Base-by-base conservation (phyloP, 176 grass and related monocot genomes). In the Pontederia crassipes region DNA sequence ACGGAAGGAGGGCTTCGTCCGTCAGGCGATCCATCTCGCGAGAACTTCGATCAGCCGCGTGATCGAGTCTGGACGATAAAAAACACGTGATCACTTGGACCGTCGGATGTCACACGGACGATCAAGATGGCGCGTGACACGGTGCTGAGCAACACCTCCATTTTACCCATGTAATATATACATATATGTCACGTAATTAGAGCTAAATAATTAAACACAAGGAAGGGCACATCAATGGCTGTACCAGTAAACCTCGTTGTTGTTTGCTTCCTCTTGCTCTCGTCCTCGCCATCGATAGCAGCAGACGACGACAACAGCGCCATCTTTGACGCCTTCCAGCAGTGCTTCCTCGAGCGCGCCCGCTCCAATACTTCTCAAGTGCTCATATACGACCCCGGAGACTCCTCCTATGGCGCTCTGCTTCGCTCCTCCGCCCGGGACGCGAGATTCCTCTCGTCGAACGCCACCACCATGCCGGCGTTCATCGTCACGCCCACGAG, bases 371-470 rank as follows among this genome's bases (percentile, higher is more conserved):
- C 17, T 8, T 20, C 28, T 45, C n/a, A 13, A 5, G 13, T 8
- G 8, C 32, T 46, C 4, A 12, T 64, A 11, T 64, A 64, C 46
- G 12, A 35, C 46, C n/a, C 16, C 8, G 48, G 48, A 17, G 12
- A 15, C 61, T 4, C 61, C 61, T 64, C 46, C 17, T 49, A 20
- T 29, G 24, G n/a, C 61, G 24, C 45, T 46, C 0, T 64, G 45
- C 32, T 64, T 17, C 46, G 61, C 16, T 64, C 61, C 61, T 64
- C 61, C 61, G 12, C 24, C 59, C 59, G 46, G 12, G 46, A 62
- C 35, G n/a, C 0, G 6, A 24, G 59, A 9, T 62, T 55, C 54
- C 49, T 62, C 35, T 46, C 48, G 17, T 64, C 61, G 8, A 4
- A n/a, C 7, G 45, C 5, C 40, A 24, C 46, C 40, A 64, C 15